Conservation (phyloP, 2,329 filamentous ascomycete genomes). For the Metarhizium humberi region DNA sequence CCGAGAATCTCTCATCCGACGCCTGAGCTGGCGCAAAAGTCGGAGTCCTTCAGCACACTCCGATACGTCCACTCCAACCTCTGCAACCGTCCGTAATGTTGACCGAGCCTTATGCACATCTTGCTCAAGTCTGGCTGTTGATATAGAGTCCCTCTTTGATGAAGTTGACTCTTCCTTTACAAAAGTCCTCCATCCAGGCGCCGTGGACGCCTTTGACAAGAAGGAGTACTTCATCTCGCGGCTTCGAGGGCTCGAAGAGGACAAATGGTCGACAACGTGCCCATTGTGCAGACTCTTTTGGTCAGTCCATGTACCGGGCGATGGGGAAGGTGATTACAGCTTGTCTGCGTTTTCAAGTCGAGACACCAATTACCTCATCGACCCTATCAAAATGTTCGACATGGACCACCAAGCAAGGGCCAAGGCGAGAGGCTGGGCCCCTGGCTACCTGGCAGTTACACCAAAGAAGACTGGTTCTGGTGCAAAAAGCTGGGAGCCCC, state of each 20-base stretch:
- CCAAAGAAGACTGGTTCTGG: slow-evolving; percentile 20
- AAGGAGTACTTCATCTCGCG: slow-evolving; percentile 20
- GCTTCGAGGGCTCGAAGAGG: slow-evolving; percentile 20
- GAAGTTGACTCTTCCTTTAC: slow-evolving; percentile 21
- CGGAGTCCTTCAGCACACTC: slow-evolving; percentile 26
- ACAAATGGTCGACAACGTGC: slow-evolving; percentile 23
- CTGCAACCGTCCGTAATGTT: slow-evolving; percentile 13
- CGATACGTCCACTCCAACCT: slow-evolving; percentile 13
- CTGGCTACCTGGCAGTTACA: slow-evolving; percentile 22
- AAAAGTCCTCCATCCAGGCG: slow-evolving; percentile 17
- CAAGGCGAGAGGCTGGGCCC: slow-evolving; percentile 18
- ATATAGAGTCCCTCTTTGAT: slow-evolving; percentile 23
- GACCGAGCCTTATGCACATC: slow-evolving; percentile 21
- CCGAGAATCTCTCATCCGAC: slow-evolving; percentile 24
- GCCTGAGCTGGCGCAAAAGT: slow-evolving; percentile 25
- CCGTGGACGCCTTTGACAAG: slow-evolving; percentile 22
- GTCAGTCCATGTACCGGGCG: slow-evolving; percentile 21
- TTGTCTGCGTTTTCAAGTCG: slow-evolving; percentile 24
- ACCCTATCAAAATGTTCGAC: slow-evolving; percentile 20
- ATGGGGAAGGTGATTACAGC: slow-evolving; percentile 19
- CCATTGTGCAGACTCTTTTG: slow-evolving; percentile 25
- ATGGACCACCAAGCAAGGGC: slow-evolving; percentile 19
- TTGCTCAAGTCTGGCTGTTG: slow-evolving; percentile 22
- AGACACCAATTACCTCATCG: slow-evolving; percentile 25
- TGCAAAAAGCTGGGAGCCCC: slow-evolving; percentile 20